Base-by-base conservation (phyloP, 2,329 filamentous ascomycete genomes). In the Penicillium hordei region DNA sequence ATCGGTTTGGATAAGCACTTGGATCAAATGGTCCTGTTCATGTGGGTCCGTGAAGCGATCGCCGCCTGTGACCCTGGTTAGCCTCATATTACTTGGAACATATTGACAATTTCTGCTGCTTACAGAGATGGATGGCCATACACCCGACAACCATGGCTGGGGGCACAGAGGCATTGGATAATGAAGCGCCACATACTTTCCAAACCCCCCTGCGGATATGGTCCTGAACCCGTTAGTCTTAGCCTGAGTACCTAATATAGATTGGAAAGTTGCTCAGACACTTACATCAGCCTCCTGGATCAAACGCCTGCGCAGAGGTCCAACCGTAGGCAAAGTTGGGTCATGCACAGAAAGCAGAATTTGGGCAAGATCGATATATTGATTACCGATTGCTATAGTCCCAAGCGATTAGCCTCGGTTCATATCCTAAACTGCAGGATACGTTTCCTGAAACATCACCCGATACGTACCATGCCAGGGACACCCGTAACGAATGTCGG, bases 81-180 rank as follows among this genome's bases (percentile, higher is more conserved):
- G 56, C 46, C 42, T 49, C 7, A 34, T 19, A 17, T 33, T 12
- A n/a, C 38, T 25, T 15, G 21, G 9, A 19, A 44, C 6, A 31
- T 43, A 15, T 23, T 8, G 38, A 13, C 15, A 12, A n/a, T 45
- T 15, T 13, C 9, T 5, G 19, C 9, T 19, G 34, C 63, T 63
- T 46, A 65, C 64, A 65, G 21, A 64, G 54, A 52, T 66, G 63
- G 31, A 66, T 64, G 17, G 60, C 61, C 63, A 65, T 63, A 27
- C 66, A 67, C 19, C 64, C 61, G 5, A 61, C 63, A 31, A 69
- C 65, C 60, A 69, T 65, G n/a, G 64, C 61, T 15, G 65, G 60
- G 29, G 66, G 59, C 21, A 68, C 60, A 36, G 60, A 60, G 7
- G 55, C 31, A 48, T 66, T 68, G 12, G 66, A 58, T 36, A 68